Evolutionary conservation across 768 basidiomycete genomes (phyloP), one percentile per base, ranked within the genome.

Genomic region (Crucibulum laeve): DNA sequence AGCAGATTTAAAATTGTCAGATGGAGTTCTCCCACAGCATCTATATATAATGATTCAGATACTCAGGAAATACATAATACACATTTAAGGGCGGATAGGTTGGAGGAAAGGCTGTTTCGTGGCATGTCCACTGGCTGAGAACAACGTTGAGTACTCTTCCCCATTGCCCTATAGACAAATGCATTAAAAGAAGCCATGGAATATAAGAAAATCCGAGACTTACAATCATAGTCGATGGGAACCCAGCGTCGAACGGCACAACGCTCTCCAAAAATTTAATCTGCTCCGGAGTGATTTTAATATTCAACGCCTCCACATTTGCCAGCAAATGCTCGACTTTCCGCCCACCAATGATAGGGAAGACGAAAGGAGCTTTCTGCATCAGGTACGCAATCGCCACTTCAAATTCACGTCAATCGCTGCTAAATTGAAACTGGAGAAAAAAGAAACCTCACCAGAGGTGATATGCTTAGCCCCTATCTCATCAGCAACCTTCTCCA

Each of bases 401-500:
- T 40, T 38, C 30, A 13, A 11, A 15, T 13, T 32, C 15, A 8
- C 28, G 28, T 30, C 8, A n/a, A 8, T 30, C 8, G 28, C 28
- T 30, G 28, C 28, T 8, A 30, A n/a, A 30, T n/a, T 8, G n/a
- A 30, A 30, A 30, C 8, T 30, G 28, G 28, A n/a, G 14, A 21
- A 6, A 19, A 11, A 24, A 18, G 10, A 33, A 24, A 24, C 54
- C 64, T 43, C 44, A 70, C 68, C 64, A 19, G 77, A 55, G 7
- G 71, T 71, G 48, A 80, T 62, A 38, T 61, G 60, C 47, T 72
- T 63, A 5, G 67, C 68, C 2, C 77, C 77, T 0, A 78, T 59
- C 47, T 80, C 70, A 4, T 52, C 53, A 2, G 78, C 77, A 13
- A 82, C 68, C 45, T 73, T 67, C 49, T 76, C 74, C 30, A 79